Base-by-base conservation (phyloP, 1,284 basidiomycete genomes). In the Tausonia pullulans region DNA sequence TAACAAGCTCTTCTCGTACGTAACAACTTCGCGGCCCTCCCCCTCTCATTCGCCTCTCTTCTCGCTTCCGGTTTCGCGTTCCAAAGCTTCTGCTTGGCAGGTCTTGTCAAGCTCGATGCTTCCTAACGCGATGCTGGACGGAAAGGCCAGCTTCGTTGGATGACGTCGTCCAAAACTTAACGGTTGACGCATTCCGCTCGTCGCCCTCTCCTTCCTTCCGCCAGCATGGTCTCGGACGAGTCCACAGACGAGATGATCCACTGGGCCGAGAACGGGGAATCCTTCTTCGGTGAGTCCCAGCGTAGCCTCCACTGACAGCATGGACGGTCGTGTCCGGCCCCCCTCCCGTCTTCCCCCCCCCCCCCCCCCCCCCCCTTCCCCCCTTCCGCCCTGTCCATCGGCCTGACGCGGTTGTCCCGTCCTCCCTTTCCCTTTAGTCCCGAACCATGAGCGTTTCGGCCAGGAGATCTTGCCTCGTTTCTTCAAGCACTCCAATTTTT, bases 401-500 rank as follows among this genome's bases (percentile, higher is more conserved):
- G 8, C 16, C 39, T 16, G 8, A 16, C n/a, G 27, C 27, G 27
- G 8, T 55, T 55, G 48, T 9, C 41, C 59, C n/a, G 8, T 4
- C 3, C 45, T 39, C 13, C 44, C 16, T 11, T 8, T 13, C 59
- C 8, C 9, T 4, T 14, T 72, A 95, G 94, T 98, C 7, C 85
- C 92, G 60, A 90, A 96, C 76, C 88, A 93, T 72, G 92, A 97
- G 75, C 85, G 86, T 40, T 92, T 98, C 73, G 89, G 90, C 2
- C 86, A 87, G 58, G 89, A 97, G 75, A 84, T 96, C 41, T 82
- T 98, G 6, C 90, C 90, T 3, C 83, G 86, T 58, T 97, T 89
- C 87, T 98, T 97, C 84, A 97, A 97, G 75, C 94, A 97, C 78
- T 85, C 87, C 69, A 95, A 94, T 76, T 96, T 96, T 74, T 86